Conservation (phyloP, 2,329 filamentous ascomycete species). For the Dactylellina drechsleri region DNA sequence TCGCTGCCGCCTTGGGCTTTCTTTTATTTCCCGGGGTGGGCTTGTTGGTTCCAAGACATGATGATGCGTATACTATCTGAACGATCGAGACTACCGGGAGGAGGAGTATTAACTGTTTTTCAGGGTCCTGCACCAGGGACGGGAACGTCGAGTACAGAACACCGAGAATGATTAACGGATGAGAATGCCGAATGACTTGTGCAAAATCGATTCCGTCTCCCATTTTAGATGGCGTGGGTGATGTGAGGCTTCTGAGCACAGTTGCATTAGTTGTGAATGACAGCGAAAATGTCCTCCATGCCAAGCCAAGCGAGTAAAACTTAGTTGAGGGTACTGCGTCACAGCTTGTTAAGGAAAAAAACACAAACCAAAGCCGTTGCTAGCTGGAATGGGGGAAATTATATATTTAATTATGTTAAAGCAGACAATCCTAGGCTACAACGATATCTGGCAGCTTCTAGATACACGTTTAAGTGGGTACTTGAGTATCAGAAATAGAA, state of each 20-base stretch:
- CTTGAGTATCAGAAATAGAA: neutral
- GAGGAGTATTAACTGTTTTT: constrained; percentile 70
- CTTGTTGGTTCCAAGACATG: constrained; percentile 66
- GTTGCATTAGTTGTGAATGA: too few relatives aligned
- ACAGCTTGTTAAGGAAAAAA: too few relatives aligned
- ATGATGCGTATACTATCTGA: constrained; percentile 73
- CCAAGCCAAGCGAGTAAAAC: too few relatives aligned
- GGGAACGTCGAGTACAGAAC: constrained; percentile 73
- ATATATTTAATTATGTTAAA: too few relatives aligned
- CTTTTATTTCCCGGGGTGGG: constrained; percentile 14
- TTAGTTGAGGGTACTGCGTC: too few relatives aligned
- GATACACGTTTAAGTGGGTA: neutral
- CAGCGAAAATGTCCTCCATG: too few relatives aligned
- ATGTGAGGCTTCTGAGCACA: neutral
- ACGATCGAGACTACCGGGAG: constrained; percentile 72
- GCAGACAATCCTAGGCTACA: too few relatives aligned
- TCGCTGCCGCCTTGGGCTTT: constrained; percentile 35
- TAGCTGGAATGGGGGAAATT: too few relatives aligned
- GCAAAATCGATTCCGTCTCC: constrained; percentile 65
- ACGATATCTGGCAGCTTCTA: too few relatives aligned
- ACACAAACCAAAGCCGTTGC: too few relatives aligned
- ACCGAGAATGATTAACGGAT: constrained; percentile 74
- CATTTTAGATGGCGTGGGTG: constrained; percentile 59
- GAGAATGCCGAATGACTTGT: constrained; percentile 71
- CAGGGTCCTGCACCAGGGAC: constrained; percentile 75